Base-by-base conservation (phyloP, 2,329 filamentous ascomycete genomes). In the Trichoderma koningiopsis region DNA sequence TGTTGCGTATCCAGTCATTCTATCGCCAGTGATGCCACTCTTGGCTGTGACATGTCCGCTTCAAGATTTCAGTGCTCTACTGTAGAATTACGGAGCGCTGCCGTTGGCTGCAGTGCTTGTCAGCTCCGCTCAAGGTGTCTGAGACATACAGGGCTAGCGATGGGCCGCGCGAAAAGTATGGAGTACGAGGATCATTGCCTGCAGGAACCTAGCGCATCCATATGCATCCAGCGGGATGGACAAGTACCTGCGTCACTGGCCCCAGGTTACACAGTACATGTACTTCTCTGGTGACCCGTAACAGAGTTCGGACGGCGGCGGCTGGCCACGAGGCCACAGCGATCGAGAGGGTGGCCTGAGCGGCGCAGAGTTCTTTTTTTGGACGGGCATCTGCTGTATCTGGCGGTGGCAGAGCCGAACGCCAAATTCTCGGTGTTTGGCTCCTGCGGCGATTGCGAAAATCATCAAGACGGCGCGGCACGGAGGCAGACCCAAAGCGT, bases 311-410 rank as follows among this genome's bases (percentile, higher is more conserved):
- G 33, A 22, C 24, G 58, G 58, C 66, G 58, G 66, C 58, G 66
- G 58, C 22, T 55, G 58, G 66, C 66, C 66, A 68, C 66, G 66
- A 63, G 66, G 66, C 58, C n/a, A 63, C 16, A 16, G 5, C 16
- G 27, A 16, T 31, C 55, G 33, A 37, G 40, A 35, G 31, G 55
- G 31, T 63, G 66, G 66, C 49, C 66, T 62, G 55, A 59, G 56
- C 63, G 63, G 29, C 33, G 60, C 29, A 43, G 40, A 43, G 16
- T 43, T 58, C 24, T n/a, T 58, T 27, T 35, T 33, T 31, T 27
- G 31, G 31, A 33, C 29, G 40, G 19, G 40, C 55, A 58, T n/a
- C 10, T 35, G 13, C 33, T 35, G 33, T 13, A 35, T 35, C 11
- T 35, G 33, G 37, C 37, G 7, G 37, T 43, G 37, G 19, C 37